Percentiles rank a stretch among this genome's conserved stretches.
Conservation (phyloP, 73 alveolate species). For the Paramecium bursaria region DNA sequence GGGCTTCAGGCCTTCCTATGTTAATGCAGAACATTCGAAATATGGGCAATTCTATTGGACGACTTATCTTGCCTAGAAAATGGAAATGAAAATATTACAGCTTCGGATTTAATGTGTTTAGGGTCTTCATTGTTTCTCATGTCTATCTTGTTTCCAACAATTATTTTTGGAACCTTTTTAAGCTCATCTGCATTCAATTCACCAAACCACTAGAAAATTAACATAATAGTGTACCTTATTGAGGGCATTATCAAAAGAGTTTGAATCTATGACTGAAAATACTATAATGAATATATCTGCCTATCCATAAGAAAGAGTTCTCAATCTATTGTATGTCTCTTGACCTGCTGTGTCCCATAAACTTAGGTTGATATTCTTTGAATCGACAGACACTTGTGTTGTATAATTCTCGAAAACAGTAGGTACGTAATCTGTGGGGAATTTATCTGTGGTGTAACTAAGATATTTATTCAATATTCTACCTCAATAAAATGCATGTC, state of each 20-base stretch:
- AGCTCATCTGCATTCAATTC: slow-evolving; percentile 74
- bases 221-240: slow-evolving; percentile 56
- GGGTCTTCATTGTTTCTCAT: slow-evolving; percentile 58
- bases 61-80: slow-evolving; percentile 49
- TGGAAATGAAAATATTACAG: slow-evolving; percentile 26
- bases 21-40: slow-evolving; percentile 70
- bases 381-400: slow-evolving; percentile 72
- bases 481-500: slow-evolving; percentile 79
- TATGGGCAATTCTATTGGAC: slow-evolving; percentile 13
- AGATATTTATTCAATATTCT: neutral
- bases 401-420: slow-evolving; percentile 79
- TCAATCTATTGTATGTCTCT: slow-evolving; percentile 81
- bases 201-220: slow-evolving; percentile 74
- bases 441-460: slow-evolving; percentile 76
- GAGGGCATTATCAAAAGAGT: slow-evolving; percentile 76
- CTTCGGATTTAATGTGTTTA: slow-evolving; percentile 36
- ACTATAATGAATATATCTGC: slow-evolving; percentile 82
- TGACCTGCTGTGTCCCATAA: slow-evolving; percentile 89
- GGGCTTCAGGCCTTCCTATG: slow-evolving; percentile 63
- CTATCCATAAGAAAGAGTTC: slow-evolving; percentile 80
- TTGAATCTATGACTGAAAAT: slow-evolving; percentile 76
- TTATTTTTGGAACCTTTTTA: slow-evolving; percentile 71
- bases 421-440: slow-evolving; percentile 83
- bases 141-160: slow-evolving; percentile 84
- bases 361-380: slow-evolving; percentile 71